Conservation (phyloP, 2,329 filamentous ascomycete genomes). For the Penicillium verrucosum region DNA sequence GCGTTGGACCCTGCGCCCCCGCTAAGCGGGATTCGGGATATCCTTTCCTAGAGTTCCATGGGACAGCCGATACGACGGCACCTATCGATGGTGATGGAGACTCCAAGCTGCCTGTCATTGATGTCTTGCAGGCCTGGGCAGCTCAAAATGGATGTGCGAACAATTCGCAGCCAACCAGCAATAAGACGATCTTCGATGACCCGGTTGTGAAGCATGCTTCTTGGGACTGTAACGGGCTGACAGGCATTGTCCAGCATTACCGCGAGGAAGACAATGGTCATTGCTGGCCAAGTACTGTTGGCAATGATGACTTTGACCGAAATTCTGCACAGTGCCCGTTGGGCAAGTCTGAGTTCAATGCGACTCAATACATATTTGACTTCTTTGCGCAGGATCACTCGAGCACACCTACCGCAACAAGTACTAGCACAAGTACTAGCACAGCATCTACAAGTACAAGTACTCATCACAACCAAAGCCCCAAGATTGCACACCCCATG, state of each 20-base stretch:
- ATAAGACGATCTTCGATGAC: constrained; percentile 15
- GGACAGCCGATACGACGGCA: constrained; percentile 18
- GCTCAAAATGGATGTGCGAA: constrained; percentile 14
- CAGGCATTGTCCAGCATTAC: constrained; percentile 21
- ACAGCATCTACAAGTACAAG: neutral
- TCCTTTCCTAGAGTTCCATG: constrained; percentile 26
- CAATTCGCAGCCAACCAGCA: constrained; percentile 13
- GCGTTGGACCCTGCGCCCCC: constrained; percentile 23
- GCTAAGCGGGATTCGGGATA: constrained; percentile 30
- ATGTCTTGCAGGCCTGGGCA: constrained; percentile 19
- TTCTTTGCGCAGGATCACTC: constrained; percentile 25
- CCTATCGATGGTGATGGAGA: constrained; percentile 16
- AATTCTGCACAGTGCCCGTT: constrained; percentile 12
- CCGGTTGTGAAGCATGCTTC: constrained; percentile 19
- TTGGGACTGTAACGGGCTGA: constrained; percentile 17
- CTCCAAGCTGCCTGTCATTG: constrained; percentile 16
- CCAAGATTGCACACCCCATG: neutral
- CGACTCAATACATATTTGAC: constrained; percentile 21
- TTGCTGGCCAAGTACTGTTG: constrained; percentile 21
- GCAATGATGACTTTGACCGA: constrained; percentile 13
- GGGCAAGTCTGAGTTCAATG: constrained; percentile 19
- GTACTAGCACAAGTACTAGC: neutral
- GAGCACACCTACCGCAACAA: neutral
- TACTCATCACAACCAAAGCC: neutral
- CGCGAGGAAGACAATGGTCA: constrained; percentile 19